Base-by-base conservation (phyloP, 805 yeast genomes). In the Pichia cephalocereana region DNA sequence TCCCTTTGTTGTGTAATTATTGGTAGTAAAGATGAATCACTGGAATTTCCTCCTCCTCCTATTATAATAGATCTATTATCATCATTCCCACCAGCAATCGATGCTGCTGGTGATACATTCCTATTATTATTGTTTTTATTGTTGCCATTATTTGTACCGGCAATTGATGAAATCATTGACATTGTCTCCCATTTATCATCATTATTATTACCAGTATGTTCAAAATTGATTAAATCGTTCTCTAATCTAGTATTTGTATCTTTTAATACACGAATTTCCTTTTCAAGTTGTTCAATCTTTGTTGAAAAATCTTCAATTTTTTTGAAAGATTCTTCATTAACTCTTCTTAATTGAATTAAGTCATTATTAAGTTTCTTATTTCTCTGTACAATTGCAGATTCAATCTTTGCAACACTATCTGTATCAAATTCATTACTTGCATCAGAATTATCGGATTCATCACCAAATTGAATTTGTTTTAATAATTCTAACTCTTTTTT, bases 1-100 rank as follows among this genome's bases (percentile, higher is more conserved):
- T 91, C 99, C 63, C 99, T 80, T 68, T 91, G 99, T 60, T 91
- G 90, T 14, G 96, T 89, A 30, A 93, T 79, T 46, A 91, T 88
- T 1, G 95, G 95, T 45, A 91, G 65, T 30, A 90, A 78, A 5
- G 71, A 59, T 8, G 38, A 26, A 8, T 19, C 17, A 8, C 30
- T 42, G 12, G 32, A 32, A 26, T 40, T 37, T 6, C 43, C 41
- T n/a, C 32, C 23, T 17, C 38, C 32, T 3, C 37, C 23, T 7
- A 34, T 23, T 17, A 46, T 8, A 6, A 34, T 34, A 14, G 43
- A 40, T 15, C 18, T 40, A n/a, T 28, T 38, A 28, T 40, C 46
- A 17, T 40, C 40, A 3, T 14, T 41, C 1, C 70, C 70, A 27
- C 79, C 78, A 6, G 73, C 72, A 44, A 72, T 72, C 1, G 80